These are phyloP conservation scores for Citrullus colocynthis DNA, from an alignment of 306 rosid genomes.

Conservation along the genomic window DNA sequence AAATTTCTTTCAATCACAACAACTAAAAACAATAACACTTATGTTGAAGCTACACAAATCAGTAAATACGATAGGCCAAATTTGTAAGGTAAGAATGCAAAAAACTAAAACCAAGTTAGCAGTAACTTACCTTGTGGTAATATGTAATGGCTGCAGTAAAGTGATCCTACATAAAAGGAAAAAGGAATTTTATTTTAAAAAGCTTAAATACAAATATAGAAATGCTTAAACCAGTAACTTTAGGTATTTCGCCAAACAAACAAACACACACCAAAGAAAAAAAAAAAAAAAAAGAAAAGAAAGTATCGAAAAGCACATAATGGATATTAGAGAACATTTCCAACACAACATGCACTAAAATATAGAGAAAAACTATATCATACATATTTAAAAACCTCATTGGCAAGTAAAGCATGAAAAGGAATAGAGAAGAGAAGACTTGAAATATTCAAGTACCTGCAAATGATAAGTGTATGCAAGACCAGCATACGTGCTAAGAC, in stretches of 20 bases:
- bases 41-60: neutral
- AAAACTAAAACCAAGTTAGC: neutral
- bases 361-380: too few relatives aligned
- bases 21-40: neutral
- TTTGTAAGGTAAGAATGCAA: neutral
- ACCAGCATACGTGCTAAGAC: slow-evolving; percentile 91
- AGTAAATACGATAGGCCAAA: neutral
- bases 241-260: too few relatives aligned
- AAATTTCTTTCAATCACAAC: neutral
- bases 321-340: too few relatives aligned
- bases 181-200: neutral
- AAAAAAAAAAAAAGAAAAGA: too few relatives aligned
- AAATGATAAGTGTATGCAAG: slow-evolving; percentile 92
- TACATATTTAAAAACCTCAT: too few relatives aligned
- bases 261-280: too few relatives aligned
- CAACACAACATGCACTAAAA: too few relatives aligned
- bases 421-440: too few relatives aligned
- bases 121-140: slow-evolving; percentile 56
- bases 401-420: too few relatives aligned
- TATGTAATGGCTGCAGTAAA: slow-evolving; percentile 53
- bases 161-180: slow-evolving; percentile 50
- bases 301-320: too few relatives aligned
- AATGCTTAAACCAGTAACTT: neutral
- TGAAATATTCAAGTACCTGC: slow-evolving; percentile 34
- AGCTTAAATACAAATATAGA: neutral